Percentiles rank a stretch among this genome's conserved stretches.
Conservation (phyloP, 2,329 filamentous ascomycete genomes). For the Decorospora gaudefroyi region DNA sequence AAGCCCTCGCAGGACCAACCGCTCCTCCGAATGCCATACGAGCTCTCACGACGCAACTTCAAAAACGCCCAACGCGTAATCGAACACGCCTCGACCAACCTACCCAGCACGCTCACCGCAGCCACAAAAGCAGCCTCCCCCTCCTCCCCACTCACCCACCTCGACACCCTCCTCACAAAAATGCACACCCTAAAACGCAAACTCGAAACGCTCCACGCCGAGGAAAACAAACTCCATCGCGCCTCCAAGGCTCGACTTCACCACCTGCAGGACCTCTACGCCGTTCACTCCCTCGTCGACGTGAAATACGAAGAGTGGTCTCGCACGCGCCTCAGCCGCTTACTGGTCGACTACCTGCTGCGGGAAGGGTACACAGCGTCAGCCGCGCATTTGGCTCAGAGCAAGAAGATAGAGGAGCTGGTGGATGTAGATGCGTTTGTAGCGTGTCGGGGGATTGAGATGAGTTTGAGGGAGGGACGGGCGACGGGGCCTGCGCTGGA, state of each 20-base stretch:
- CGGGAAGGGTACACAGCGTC: constrained; percentile 80
- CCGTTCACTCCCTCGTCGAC: constrained; percentile 80
- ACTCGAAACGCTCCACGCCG: constrained; percentile 73
- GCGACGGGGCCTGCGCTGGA: constrained; percentile 78
- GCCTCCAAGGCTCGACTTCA: constrained; percentile 76
- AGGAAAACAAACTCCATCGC: constrained; percentile 76
- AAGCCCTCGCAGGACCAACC: constrained; percentile 76
- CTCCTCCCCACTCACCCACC: constrained; percentile 65
- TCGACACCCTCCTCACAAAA: constrained; percentile 82
- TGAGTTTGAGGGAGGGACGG: constrained; percentile 66
- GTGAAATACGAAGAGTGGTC: constrained; percentile 95
- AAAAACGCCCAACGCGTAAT: constrained; percentile 78
- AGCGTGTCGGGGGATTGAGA: constrained; percentile 76
- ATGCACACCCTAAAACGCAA: constrained; percentile 90
- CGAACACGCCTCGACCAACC: constrained; percentile 68
- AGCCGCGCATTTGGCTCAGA: constrained; percentile 72
- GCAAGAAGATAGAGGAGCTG: constrained; percentile 76
- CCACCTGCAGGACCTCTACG: constrained; percentile 80
- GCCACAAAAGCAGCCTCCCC: constrained; percentile 61
- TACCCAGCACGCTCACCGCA: constrained; percentile 62
- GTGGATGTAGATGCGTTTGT: constrained; percentile 90
- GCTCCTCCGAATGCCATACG: constrained; percentile 87
- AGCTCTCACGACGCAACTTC: constrained; percentile 92
- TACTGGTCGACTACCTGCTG: constrained; percentile 91
- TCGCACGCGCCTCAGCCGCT: constrained; percentile 74